Conservation (phyloP, 257 asterid species). For the Solanum virginianum region DNA sequence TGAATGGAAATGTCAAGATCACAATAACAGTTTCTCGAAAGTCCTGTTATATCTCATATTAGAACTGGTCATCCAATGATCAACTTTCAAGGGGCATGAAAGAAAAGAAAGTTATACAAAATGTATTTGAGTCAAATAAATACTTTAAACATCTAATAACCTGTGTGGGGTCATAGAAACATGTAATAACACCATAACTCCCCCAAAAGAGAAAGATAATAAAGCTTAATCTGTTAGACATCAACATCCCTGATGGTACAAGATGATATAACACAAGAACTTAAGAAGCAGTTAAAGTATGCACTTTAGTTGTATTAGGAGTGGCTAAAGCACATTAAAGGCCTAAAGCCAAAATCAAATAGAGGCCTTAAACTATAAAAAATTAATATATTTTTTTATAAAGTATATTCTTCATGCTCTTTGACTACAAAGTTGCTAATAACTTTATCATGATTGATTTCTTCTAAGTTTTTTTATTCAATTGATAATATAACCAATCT, state of each 20-base stretch:
- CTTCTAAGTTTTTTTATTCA: no score
- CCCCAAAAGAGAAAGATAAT: not conserved
- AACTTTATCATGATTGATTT: no score
- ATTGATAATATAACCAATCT: no score
- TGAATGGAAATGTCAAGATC: not conserved
- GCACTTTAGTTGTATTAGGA: no score
- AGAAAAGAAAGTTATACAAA: not conserved
- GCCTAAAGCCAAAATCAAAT: no score
- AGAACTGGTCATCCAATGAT: not conserved
- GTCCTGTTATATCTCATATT: not conserved
- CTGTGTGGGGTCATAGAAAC: not conserved
- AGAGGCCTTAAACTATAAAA: no score
- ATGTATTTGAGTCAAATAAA: not conserved
- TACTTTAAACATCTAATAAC: not conserved
- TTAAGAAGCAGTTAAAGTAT: no score
- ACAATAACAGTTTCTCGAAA: not conserved
- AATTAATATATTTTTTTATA: no score
- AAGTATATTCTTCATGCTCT: no score
- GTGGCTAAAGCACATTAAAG: no score
- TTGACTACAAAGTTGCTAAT: no score
- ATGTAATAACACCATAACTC: not conserved
- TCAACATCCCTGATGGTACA: not conserved
- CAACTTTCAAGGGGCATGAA: not conserved
- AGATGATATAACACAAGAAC: no score
- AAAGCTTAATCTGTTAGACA: not conserved